Evolutionary conservation across 345 rosid genomes (phyloP), one percentile per base, ranked within the genome.

Genomic region (Lumnitzera racemosa): DNA sequence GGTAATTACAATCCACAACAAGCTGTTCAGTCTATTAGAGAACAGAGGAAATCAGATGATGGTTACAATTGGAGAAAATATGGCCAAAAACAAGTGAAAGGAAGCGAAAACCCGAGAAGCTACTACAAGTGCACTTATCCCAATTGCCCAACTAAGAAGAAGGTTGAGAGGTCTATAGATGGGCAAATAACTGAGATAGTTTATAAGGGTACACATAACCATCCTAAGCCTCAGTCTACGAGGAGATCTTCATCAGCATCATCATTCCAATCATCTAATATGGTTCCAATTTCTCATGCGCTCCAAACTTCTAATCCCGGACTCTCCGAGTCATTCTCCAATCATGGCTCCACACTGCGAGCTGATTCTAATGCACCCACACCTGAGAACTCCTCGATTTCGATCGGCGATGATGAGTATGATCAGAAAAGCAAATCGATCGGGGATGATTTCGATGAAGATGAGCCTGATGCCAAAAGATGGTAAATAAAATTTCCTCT

Each of bases 11-110:
- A 36, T 36, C 43, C 43, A 36, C 43, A 36, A 36, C 43, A 36
- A 36, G 43, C 1, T 36, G 43, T 36, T 50, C 83, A 70, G 73
- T n/a, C 76, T 2, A 58, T 76, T 9, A 78, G 83, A 67, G 94
- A 76, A 62, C 78, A 72, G 62, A 82, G 78, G 57, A 83, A 70
- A 73, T 77, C 96, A 12, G 91, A 85, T 10, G 98, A 89, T 69
- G 98, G 98, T 27, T 91, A 83, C 73, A 87, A 89, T 31, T 91
- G 98, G 98, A 79, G 96, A n/a, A 91, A 91, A 74, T 91, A 91
- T 67, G 98, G 98, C 3, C 98, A 91, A 61, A 91, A 91, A 67
- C 89, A 85, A 70, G 98, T 89, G 57, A 89, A 91, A 73, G 98
- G 96, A 62, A 91, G 98, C 25, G 94, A 89, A 68, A 91, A 91